Conservation (phyloP, 129 eudicot species). For the Solidago caesia region DNA sequence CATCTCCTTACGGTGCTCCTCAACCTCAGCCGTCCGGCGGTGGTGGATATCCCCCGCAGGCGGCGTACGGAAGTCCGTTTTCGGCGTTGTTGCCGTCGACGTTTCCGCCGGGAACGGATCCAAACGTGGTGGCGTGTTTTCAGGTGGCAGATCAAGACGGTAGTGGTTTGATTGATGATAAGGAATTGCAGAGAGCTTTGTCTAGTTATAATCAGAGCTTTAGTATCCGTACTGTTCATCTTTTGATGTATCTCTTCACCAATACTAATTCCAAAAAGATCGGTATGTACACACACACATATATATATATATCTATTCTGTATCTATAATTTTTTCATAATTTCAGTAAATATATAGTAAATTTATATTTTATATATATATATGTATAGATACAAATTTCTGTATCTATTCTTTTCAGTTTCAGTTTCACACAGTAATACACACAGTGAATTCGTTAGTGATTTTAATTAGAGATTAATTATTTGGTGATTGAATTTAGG, state of each 20-base stretch:
- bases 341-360: too few relatives aligned
- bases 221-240: constrained; percentile 80
- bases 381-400: too few relatives aligned
- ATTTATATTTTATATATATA: too few relatives aligned
- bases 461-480: too few relatives aligned
- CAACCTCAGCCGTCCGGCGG: constrained; percentile 8
- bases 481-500: background rate
- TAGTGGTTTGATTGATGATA: constrained; percentile 84
- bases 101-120: constrained; percentile 93
- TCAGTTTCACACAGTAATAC: too few relatives aligned
- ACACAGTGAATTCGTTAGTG: too few relatives aligned
- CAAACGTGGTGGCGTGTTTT: constrained; percentile 72
- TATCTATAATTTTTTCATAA: too few relatives aligned
- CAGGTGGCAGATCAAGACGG: constrained; percentile 88
- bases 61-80: constrained; percentile 61
- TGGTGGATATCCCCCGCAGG: constrained; percentile 47
- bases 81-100: constrained; percentile 72
- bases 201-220: constrained; percentile 75
- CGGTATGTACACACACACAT: constrained; percentile 38
- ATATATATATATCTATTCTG: background rate
- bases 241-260: constrained; percentile 85
- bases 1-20: constrained; percentile 41
- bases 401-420: too few relatives aligned
- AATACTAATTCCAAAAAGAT: constrained; percentile 56
- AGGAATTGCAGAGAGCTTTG: constrained; percentile 73